Evolutionary conservation across 2,329 filamentous ascomycete species (phyloP), one percentile per base, ranked within the genome.

Genomic region (Nemania bipapillata): DNA sequence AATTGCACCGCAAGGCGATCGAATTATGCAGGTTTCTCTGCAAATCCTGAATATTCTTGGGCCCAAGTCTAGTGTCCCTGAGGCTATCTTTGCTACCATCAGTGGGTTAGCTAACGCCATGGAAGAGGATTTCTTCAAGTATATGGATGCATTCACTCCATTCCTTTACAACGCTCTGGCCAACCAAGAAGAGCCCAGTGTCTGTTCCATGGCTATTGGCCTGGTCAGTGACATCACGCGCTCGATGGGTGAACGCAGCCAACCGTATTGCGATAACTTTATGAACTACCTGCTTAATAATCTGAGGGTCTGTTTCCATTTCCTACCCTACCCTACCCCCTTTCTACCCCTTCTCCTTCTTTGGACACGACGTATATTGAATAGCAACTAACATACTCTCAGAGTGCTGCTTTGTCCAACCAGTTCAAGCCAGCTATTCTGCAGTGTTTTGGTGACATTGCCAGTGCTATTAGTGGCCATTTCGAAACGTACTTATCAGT

Each of bases 231-330:
- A 99, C 79, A 96, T 99, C 76, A 95, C 94, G 60, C 91, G 96
- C 75, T 96, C 95, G 17, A 86, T 98, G 79, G 93, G 94, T 79
- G 91, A 94, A 79, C 92, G 92, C 80, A 92, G 95, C 77, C 93
- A 97, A 82, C 96, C 95, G 65, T 98, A 91, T 85, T 99, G 96
- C 82, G 96, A 99, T 77, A 89, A 90, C 73, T 97, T 98, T 81
- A 99, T 99, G 96, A 99, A 99, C 86, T 92, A 96, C 79, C 86
- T 99, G 66, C 88, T 99, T 71, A 94, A 93, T 85, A 96, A 97
- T 82, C 84, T 99, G 49, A 89, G 92, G 80, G 91, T 93, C 81
- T 78, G 87, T 86, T 47, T 69, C 22, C 8, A 45, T 45, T 4
- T 24, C 11, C 50, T 53, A 32, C 15, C 26, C 2, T 8, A 9